Base-by-base conservation (phyloP, 2,329 filamentous ascomycete genomes). In the Ambrosiella xylebori region DNA sequence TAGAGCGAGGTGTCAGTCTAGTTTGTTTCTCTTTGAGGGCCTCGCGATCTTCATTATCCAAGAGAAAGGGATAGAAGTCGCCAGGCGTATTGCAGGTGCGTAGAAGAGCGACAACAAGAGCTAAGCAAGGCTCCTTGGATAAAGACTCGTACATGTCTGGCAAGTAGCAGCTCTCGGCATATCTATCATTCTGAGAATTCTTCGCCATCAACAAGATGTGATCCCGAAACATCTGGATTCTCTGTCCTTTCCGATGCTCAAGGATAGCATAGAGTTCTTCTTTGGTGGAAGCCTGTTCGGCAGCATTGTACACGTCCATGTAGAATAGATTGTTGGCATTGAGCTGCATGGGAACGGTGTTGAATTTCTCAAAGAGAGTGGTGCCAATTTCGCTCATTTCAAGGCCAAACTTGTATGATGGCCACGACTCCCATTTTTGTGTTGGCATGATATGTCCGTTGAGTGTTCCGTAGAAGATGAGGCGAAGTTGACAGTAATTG, bases 341-440 rank as follows among this genome's bases (percentile, higher is more conserved):
- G 47, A 51, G 27, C 35, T 51, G 47, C 6, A 51, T 36, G 47
- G 47, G 47, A 15, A 51, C 35, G 17, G 47, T 51, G 27, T 51
- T 51, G 47, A 11, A 51, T n/a, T 40, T 15, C 15, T 55, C 38
- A 39, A 35, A 27, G 12, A 55, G 38, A 9, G 53, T 27, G 8
- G 38, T 17, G 17, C 40, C 19, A 27, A 55, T 55, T 27, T 55
- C 53, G 19, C 38, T 55, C 53, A 55, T 55, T 15, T 41, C 40
- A 12, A 55, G 40, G n/a, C 53, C 53, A 12, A 55, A 55, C 40
- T 55, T 55, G 40, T 55, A 44, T 7, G 53, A 38, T 17, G 53
- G 53, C 53, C 53, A 55, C 35, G 17, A 27, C 35, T 19, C 47
- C 47, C 47, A 51, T 19, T 51, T 19, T 35, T 51, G 27, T 19